Conservation (phyloP, 2,329 filamentous ascomycete genomes). For the Colletotrichum trifolii region DNA sequence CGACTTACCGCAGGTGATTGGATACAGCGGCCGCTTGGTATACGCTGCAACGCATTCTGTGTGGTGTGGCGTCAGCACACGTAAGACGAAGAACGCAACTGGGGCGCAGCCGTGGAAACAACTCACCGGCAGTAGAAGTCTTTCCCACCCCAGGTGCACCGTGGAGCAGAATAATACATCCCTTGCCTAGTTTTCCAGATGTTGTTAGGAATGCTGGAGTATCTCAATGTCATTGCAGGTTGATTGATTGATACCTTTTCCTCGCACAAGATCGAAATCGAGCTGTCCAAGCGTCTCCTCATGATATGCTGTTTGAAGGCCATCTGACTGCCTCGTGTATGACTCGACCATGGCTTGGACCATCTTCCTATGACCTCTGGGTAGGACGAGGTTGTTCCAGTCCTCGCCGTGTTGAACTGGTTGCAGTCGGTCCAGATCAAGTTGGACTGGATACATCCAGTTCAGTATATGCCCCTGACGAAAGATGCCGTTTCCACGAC, state of each 20-base stretch:
- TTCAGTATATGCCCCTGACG: too few relatives aligned
- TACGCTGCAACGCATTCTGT: conserved; percentile 40
- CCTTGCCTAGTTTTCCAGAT: conserved; percentile 1
- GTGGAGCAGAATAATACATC: conserved; percentile 26
- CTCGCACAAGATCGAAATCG: conserved; percentile 43
- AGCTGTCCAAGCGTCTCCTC: conserved; percentile 2
- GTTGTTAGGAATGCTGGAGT: background rate
- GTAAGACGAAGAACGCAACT: background rate
- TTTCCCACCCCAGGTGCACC: conserved; percentile 23
- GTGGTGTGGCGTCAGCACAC: background rate
- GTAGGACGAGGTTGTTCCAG: conserved; percentile 44
- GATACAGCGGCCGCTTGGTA: conserved; percentile 40
- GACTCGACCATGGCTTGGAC: conserved; percentile 44
- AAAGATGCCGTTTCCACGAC: too few relatives aligned
- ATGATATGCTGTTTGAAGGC: background rate
- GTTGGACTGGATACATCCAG: conserved; percentile 24
- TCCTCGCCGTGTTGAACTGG: conserved; percentile 35
- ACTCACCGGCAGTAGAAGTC: conserved; percentile 19
- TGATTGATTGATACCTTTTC: conserved; percentile 41
- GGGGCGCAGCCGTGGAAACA: too few relatives aligned
- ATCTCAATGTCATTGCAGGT: background rate
- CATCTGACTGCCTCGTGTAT: conserved; percentile 35
- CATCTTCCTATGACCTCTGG: conserved; percentile 42
- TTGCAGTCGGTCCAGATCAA: conserved; percentile 36
- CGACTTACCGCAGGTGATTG: conserved; percentile 38